Evolutionary conservation across 495 filamentous ascomycete genomes (phyloP).

Genomic region (Podospora pseudoanserina): DNA sequence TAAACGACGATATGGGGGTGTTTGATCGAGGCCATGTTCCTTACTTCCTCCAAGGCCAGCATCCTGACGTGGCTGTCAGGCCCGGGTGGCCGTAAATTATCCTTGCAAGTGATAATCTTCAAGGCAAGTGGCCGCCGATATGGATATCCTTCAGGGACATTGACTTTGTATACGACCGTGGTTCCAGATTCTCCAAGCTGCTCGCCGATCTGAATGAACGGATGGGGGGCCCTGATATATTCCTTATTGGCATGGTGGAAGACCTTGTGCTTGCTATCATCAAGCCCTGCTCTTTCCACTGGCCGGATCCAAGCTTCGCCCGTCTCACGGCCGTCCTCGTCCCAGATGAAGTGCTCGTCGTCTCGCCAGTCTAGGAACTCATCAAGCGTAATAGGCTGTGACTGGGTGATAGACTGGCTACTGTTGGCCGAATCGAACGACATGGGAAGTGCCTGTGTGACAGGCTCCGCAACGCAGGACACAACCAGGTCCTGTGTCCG

Average conservation of each 20-base stretch:
- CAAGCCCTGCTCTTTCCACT: slow-evolving; percentile 23
- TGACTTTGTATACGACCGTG: slow-evolving; percentile 32
- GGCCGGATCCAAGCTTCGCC: slow-evolving; percentile 26
- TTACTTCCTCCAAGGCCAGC: slow-evolving; percentile 30
- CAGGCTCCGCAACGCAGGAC: background rate
- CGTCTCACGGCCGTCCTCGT: slow-evolving; percentile 20
- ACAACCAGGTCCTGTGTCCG: background rate
- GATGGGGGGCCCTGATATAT: slow-evolving; percentile 26
- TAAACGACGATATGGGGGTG: slow-evolving; percentile 37
- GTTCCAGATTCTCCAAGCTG: slow-evolving; percentile 32
- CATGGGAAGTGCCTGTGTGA: slow-evolving; percentile 11
- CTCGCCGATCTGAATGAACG: slow-evolving; percentile 22
- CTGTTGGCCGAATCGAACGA: slow-evolving; percentile 24
- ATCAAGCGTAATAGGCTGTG: slow-evolving; percentile 19
- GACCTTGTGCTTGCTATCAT: slow-evolving; percentile 32
- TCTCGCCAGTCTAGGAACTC: slow-evolving; percentile 26
- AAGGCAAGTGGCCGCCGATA: slow-evolving; percentile 31
- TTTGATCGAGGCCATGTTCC: slow-evolving; percentile 27
- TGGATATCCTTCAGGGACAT: slow-evolving; percentile 17
- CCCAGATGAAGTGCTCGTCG: slow-evolving; percentile 29
- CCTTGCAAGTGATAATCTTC: slow-evolving; percentile 34
- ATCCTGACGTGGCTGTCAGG: slow-evolving; percentile 29
- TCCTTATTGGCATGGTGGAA: slow-evolving; percentile 33
- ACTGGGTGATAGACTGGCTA: slow-evolving; percentile 25
- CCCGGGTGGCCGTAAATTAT: slow-evolving; percentile 24